A percentile compares a stretch with the other conserved stretches of the same genome.
These are phyloP conservation scores for Choiromyces venosus DNA, from an alignment of 495 filamentous ascomycete genomes.

Conservation along the genomic window DNA sequence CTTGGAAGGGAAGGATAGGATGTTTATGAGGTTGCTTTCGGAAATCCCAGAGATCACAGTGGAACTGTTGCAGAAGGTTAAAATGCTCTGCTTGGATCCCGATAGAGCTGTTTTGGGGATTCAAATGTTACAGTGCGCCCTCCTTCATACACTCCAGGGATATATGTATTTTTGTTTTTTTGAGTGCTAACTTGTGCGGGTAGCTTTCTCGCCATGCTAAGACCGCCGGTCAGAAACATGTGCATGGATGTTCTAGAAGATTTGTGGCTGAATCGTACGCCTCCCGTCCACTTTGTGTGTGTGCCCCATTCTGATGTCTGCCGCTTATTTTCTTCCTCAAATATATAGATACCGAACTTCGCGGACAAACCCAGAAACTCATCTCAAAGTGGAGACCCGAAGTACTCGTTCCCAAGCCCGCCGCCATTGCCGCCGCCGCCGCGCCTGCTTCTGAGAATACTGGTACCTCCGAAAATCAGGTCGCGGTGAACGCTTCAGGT, in stretches of 20 bases:
- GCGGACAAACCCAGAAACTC: conserved; percentile 46
- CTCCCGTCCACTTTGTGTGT: conserved; percentile 2
- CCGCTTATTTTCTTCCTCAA: conserved; percentile 11
- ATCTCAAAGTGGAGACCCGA: conserved; percentile 51
- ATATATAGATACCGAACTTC: conserved; percentile 49
- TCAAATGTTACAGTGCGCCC: conserved; percentile 56
- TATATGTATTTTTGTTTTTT: conserved; percentile 27
- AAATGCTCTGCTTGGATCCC: conserved; percentile 79
- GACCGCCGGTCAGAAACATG: conserved; percentile 73
- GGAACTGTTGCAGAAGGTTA: conserved; percentile 65
- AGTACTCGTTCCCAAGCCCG: conserved; percentile 40
- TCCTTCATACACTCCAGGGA: background rate
- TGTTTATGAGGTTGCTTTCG: conserved; percentile 80
- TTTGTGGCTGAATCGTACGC: conserved; percentile 75
- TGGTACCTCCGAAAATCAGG: background rate
- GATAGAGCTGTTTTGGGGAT: conserved; percentile 63
- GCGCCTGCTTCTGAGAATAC: too few species aligned
- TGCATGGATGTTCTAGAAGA: conserved; percentile 77
- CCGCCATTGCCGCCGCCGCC: background rate
- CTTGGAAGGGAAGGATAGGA: conserved; percentile 77
- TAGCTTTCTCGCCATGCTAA: conserved; percentile 77
- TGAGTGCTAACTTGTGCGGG: conserved; percentile 44
- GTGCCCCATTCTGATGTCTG: background rate
- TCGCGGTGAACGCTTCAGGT: background rate
- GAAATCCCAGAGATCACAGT: conserved; percentile 77